phyloP scores from a whole-genome alignment of 164 flowering plant species.

The Piper betle region DNA sequence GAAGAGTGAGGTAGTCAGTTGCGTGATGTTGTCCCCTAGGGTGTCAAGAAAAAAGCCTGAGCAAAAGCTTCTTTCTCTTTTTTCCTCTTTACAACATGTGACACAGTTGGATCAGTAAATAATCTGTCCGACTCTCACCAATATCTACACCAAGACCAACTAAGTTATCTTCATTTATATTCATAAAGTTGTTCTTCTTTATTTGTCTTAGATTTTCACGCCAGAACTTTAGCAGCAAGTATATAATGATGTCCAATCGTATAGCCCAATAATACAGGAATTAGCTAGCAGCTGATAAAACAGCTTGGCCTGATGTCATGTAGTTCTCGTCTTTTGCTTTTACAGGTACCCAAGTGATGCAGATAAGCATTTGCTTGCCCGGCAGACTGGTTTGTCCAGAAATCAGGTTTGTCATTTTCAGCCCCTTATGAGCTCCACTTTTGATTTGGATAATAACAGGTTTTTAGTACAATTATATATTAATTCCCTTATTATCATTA shows the following conservation, averaged over 20 bases:
- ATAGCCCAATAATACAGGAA: slow-evolving; percentile 10
- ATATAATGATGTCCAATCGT: slow-evolving; percentile 10
- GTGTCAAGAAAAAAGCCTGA: slow-evolving; percentile 8
- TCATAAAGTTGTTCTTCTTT: background rate
- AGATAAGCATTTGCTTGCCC: slow-evolving; percentile 40
- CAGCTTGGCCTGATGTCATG: slow-evolving; percentile 12
- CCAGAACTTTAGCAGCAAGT: slow-evolving; percentile 13
- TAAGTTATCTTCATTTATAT: background rate
- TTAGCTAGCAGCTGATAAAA: too few species aligned
- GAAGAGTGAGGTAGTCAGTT: background rate
- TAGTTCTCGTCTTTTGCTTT: slow-evolving; percentile 4
- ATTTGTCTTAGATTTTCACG: slow-evolving; percentile 37
- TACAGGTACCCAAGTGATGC: slow-evolving; percentile 47
- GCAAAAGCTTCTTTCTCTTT: slow-evolving; percentile 11
- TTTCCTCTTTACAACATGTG: background rate
- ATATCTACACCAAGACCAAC: background rate
- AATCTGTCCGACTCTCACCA: background rate
- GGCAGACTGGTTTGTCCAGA: slow-evolving; percentile 44
- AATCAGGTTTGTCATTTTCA: slow-evolving; percentile 27
- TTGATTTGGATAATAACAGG: too few species aligned
- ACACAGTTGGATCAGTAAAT: slow-evolving; percentile 1
- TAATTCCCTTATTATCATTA: too few species aligned
- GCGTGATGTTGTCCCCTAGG: slow-evolving; percentile 4
- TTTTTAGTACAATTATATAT: too few species aligned
- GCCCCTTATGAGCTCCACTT: background rate